A percentile compares a stretch with the other conserved stretches of the same genome.
Conservation (phyloP, 768 basidiomycete species). For the Rhodocollybia butyracea region DNA sequence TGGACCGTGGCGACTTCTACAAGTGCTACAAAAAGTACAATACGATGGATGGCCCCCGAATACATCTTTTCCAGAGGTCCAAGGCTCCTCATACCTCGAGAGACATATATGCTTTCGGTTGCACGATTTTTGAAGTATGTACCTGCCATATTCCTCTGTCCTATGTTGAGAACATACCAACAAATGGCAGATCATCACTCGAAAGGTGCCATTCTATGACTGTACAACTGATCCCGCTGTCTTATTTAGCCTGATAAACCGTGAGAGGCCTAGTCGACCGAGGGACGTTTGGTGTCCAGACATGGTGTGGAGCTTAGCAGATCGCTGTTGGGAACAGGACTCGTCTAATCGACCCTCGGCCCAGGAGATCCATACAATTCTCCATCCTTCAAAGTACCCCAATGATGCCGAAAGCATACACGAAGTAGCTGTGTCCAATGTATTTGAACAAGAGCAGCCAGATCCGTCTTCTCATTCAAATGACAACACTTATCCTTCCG, state of each 20-base stretch:
- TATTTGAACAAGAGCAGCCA: too few species aligned
- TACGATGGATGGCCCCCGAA: slow-evolving; percentile 24
- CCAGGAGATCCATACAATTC: not conserved
- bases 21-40: not conserved
- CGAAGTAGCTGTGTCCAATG: too few species aligned
- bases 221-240: not conserved
- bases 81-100: slow-evolving; percentile 1
- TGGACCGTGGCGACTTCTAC: not conserved
- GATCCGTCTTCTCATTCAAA: too few species aligned
- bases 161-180: too few species aligned
- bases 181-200: not conserved
- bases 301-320: not conserved
- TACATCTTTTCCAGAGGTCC: slow-evolving; percentile 6
- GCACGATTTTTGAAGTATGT: slow-evolving; percentile 26
- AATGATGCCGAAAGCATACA: too few species aligned
- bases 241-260: not conserved
- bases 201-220: not conserved
- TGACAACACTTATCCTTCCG: too few species aligned
- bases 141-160: too few species aligned
- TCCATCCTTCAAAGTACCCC: too few species aligned
- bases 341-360: not conserved
- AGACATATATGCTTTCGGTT: slow-evolving; percentile 24
- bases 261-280: not conserved
- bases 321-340: not conserved
- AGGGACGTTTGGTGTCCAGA: not conserved